A percentile compares a stretch with the other conserved stretches of the same genome.
These are phyloP conservation scores for Sphagnum tenellum DNA, from an alignment of 225 moss, liverwort and hornwort species.

Conservation along the genomic window DNA sequence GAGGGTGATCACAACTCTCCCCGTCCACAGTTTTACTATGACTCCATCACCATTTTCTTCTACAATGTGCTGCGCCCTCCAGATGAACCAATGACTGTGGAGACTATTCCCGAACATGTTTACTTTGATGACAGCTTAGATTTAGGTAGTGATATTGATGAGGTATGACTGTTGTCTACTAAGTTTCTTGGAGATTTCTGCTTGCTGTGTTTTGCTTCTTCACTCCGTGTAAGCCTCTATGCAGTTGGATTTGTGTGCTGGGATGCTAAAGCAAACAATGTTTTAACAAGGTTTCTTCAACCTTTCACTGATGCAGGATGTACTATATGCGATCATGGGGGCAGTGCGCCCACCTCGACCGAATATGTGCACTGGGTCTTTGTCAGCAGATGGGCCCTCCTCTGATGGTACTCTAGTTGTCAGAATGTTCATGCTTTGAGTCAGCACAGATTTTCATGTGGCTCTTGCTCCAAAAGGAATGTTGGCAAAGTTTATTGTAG, in stretches of 20 bases:
- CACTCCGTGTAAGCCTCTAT: too few relatives aligned
- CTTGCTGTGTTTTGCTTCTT: too few relatives aligned
- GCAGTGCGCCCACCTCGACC: constrained; percentile 49
- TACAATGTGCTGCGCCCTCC: constrained; percentile 90
- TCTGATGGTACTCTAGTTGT: constrained; percentile 25
- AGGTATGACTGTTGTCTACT: constrained; percentile 31
- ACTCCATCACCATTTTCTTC: constrained; percentile 97
- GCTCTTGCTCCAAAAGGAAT: too few relatives aligned
- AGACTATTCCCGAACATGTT: constrained; percentile 41
- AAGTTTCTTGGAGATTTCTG: too few relatives aligned
- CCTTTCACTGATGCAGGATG: constrained; percentile 32
- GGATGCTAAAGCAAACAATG: too few relatives aligned
- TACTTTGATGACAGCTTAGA: constrained; percentile 72
- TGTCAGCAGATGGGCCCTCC: constrained; percentile 29
- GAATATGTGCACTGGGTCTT: constrained; percentile 21
- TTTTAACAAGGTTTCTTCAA: neutral
- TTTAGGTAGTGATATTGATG: constrained; percentile 70
- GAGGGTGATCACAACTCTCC: constrained; percentile 98
- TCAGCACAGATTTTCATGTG: too few relatives aligned
- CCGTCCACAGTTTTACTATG: constrained; percentile 95
- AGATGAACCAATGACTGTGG: constrained; percentile 64
- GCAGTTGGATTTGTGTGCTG: too few relatives aligned
- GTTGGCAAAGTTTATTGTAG: too few relatives aligned
- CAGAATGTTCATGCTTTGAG: too few relatives aligned
- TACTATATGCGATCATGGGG: constrained; percentile 81